These are phyloP conservation scores for Macrolepiota fuliginosa DNA, from an alignment of 768 basidiomycete species.

Conservation along the genomic window DNA sequence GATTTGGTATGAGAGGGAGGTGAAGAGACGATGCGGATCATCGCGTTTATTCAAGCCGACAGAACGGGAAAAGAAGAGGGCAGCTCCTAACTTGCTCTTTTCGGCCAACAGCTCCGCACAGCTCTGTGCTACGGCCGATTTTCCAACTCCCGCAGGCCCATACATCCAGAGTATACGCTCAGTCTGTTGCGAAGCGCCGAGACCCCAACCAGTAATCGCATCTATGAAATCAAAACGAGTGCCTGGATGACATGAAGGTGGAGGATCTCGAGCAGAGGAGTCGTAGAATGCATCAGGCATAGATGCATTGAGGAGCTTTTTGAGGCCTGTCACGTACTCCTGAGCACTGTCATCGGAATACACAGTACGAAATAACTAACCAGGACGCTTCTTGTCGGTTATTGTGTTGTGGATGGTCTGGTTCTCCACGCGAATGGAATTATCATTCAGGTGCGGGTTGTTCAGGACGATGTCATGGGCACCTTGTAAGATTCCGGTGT, in stretches of 20 bases:
- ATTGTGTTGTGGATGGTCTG: too few species aligned
- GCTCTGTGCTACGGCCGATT: conserved; percentile 2
- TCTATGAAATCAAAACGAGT: background rate
- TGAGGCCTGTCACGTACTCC: background rate
- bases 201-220: background rate
- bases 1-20: background rate
- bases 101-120: background rate
- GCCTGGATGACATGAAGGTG: background rate
- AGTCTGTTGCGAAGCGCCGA: background rate
- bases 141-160: conserved; percentile 7
- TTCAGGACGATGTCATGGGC: too few species aligned
- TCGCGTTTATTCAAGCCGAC: background rate
- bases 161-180: background rate
- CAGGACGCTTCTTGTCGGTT: too few species aligned
- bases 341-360: too few species aligned
- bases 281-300: background rate
- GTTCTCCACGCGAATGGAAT: too few species aligned
- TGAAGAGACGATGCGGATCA: background rate
- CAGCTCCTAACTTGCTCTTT: background rate
- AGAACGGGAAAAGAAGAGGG: background rate
- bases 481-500: too few species aligned
- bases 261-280: background rate
- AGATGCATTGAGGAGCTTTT: background rate
- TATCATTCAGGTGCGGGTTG: too few species aligned
- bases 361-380: too few species aligned